Evolutionary conservation across 2,329 filamentous ascomycete genomes (phyloP).

Genomic region (Xylaria hypoxylon): DNA sequence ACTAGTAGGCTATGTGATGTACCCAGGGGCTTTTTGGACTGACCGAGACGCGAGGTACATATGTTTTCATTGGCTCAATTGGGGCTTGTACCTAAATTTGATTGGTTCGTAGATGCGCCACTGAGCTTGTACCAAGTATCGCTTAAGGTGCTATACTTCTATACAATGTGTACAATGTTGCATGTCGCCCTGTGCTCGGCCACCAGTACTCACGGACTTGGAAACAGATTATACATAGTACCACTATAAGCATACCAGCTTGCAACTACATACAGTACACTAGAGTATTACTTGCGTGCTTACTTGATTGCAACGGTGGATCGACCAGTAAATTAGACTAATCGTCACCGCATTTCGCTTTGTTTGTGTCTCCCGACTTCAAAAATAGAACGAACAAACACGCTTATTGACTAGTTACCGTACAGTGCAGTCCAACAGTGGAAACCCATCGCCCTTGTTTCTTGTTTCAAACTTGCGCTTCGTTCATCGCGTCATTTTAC

Average conservation of each 20-base stretch:
- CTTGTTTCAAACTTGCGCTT: not conserved
- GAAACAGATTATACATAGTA: not conserved
- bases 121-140: conserved; percentile 18
- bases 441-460: conserved; percentile 13
- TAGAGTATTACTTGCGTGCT: conserved; percentile 13
- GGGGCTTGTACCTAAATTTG: not conserved
- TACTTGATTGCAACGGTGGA: conserved; percentile 19
- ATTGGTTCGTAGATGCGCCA: conserved; percentile 6
- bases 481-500: conserved; percentile 32
- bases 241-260: conserved; percentile 5
- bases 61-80: conserved; percentile 19
- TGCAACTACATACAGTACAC: no score
- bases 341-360: not conserved
- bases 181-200: no score
- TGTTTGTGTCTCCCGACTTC: conserved; percentile 19
- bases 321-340: conserved; percentile 16
- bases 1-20: not conserved
- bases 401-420: conserved; percentile 1
- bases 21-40: conserved; percentile 2
- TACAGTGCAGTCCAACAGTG: conserved; percentile 7
- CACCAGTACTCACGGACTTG: no score
- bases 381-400: conserved; percentile 36
- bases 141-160: conserved; percentile 4
- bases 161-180: not conserved
- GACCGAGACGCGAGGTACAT: no score